Base-by-base conservation (phyloP, 345 rosid genomes). In the Geranium rotundifolium region DNA sequence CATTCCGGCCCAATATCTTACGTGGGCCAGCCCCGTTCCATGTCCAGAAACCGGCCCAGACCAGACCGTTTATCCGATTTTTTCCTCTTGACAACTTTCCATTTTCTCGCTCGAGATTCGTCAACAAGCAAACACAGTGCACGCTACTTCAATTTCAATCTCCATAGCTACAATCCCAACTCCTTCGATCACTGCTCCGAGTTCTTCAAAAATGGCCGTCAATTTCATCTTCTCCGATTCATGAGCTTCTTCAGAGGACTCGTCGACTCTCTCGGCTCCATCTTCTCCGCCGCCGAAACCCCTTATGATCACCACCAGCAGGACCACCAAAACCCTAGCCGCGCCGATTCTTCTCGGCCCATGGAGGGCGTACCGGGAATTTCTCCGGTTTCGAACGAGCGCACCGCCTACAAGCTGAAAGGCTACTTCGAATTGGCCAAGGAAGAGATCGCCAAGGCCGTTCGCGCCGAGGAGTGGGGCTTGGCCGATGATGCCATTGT, bases 401-500 rank as follows among this genome's bases (percentile, higher is more conserved):
- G 96, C 37, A 63, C 72, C 14, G 98, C 96, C 17, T 89, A 85
- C 70, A 92, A 92, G 84, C 79, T 92, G 58, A 92, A 89, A 75
- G 96, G 96, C 9, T 92, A 84, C 80, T 77, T 74, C 67, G 95
- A 92, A 74, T 83, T 92, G 58, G 96, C 93, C 39, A 92, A 81
- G 69, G 85, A 72, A 63, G 95, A 87, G 77, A 92, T 89, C 56
- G 86, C 78, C 18, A 87, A 84, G 63, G 96, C 90, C 8, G 88
- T 91, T 17, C 76, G 89, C 59, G 84, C 92, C n/a, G 98, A 91
- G 74, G 98, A 91, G 62, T 87, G 96, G 91, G 95, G 96, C 46
- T 74, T 91, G 63, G 69, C 73, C 56, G 93, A 89, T 16, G 95
- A 91, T 23, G 95, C 98, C 5, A 61, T 92, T 54, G 66, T 73